A percentile compares a stretch with the other conserved stretches of the same genome.
Conservation (phyloP, 2,329 filamentous ascomycete species). For the Talaromyces rugulosus region DNA sequence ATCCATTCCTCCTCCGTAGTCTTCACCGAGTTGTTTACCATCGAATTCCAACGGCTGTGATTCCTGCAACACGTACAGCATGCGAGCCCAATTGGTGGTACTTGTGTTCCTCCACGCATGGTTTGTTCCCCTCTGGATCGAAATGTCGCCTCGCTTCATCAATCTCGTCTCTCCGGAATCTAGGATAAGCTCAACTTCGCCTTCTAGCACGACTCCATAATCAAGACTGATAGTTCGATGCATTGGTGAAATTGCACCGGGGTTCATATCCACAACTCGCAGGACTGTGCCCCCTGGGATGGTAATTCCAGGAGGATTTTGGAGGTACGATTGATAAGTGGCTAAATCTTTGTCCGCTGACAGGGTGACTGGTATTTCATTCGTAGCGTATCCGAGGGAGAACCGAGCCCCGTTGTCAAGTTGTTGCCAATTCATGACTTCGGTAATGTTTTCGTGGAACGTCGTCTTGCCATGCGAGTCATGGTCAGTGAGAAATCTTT, state of each 20-base stretch:
- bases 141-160: conserved; percentile 51
- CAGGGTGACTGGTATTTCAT: conserved; percentile 45
- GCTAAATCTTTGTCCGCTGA: conserved; percentile 43
- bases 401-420: conserved; percentile 42
- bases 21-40: conserved; percentile 18
- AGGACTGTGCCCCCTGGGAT: conserved; percentile 42
- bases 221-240: conserved; percentile 54
- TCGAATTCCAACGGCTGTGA: conserved; percentile 13
- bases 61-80: conserved; percentile 30
- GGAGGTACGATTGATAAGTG: conserved; percentile 42
- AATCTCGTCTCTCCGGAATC: conserved; percentile 48
- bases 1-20: conserved; percentile 18
- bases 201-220: conserved; percentile 54
- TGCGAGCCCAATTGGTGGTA: conserved; percentile 45
- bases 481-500: conserved; percentile 14
- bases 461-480: conserved; percentile 8
- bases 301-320: conserved; percentile 46
- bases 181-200: conserved; percentile 49
- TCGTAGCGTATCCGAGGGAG: conserved; percentile 48
- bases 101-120: conserved; percentile 52
- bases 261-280: conserved; percentile 41
- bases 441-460: conserved; percentile 1
- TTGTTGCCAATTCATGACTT: conserved; percentile 6
- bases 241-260: conserved; percentile 36
- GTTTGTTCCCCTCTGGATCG: conserved; percentile 53